Base-by-base conservation (phyloP, 305 asterid genomes). In the Vinca major region DNA sequence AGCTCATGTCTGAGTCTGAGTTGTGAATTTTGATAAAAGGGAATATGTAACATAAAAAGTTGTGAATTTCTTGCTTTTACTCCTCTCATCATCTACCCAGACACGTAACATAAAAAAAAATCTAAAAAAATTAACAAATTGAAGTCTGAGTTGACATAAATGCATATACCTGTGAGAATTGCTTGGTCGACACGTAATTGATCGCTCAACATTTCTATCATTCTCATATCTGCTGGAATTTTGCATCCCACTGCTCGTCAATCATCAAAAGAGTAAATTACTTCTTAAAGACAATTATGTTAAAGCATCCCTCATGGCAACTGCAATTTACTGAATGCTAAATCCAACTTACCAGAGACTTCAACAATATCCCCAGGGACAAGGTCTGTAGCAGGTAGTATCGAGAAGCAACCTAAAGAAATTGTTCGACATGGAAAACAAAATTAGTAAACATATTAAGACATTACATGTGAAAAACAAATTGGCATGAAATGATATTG, bases 321-420 rank as follows among this genome's bases (percentile, higher is more conserved):
- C 56, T 60, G 39, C 70, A 71, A 69, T 67, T 65, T 65, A 62
- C 73, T 19, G 62, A 67, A 64, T 45, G 60, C 33, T 61, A 72
- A 64, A 54, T 54, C 63, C 37, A 75, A 79, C 90, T 62, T 83
- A 93, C 98, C 99, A 66, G 89, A 84, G 80, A 90, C 97, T 87
- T 90, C 99, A 62, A 90, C 97, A 71, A 93, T 85, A 85, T 93
- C 99, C 69, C 99, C 99, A 43, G 97, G 96, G 73, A 93, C 99
- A 77, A 93, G 89, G 82, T 90, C 95, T 48, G 99, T 77, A 8
- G 98, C 98, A 55, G 97, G 97, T 76, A 89, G 75, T 74, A 93
- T 93, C 51, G 99, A 93, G 84, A 90, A 93, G 79, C 86, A 86
- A 75, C 98, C 97, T 93, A 74, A 74, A 57, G 65, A 68, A 77